A percentile compares a stretch with the other conserved stretches of the same genome.
phyloP scores from a whole-genome alignment of 2,329 filamentous ascomycete species.

The Calonectria pseudoturangicola region DNA sequence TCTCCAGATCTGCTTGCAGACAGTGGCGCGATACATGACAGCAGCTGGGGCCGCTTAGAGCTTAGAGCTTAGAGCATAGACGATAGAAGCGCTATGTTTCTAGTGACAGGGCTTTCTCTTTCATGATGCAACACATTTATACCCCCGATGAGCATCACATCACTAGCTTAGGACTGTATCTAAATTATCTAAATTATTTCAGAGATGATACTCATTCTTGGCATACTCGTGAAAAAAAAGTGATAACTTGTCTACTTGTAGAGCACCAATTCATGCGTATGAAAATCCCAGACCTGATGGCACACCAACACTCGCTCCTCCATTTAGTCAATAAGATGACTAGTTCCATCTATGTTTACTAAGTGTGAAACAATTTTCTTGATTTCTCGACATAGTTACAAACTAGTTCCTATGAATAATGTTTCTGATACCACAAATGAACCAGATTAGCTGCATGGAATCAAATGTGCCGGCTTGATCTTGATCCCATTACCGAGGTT shows the following conservation, averaged over 20 bases:
- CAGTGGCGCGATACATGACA: constrained; percentile 36
- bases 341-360: no score
- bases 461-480: no score
- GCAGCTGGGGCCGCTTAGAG: constrained; percentile 37
- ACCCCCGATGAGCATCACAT: constrained; percentile 58
- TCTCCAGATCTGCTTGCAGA: constrained; percentile 45
- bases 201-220: no score
- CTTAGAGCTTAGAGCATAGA: constrained; percentile 30
- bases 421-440: not conserved
- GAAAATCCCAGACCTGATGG: no score
- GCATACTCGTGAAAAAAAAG: no score
- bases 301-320: not conserved
- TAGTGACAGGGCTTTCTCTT: constrained; percentile 40
- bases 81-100: constrained; percentile 43
- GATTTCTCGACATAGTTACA: not conserved
- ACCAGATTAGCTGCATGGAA: not conserved
- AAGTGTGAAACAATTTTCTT: not conserved
- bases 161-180: constrained; percentile 33
- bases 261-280: not conserved
- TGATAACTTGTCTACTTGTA: not conserved
- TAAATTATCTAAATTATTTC: constrained; percentile 36
- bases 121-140: constrained; percentile 54
- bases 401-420: no score
- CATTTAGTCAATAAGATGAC: no score
- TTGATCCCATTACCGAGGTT: not conserved